Evolutionary conservation across 192 early-diverging fungal genomes (phyloP), one percentile per base, ranked within the genome.

Genomic region (Linnemannia elongata): DNA sequence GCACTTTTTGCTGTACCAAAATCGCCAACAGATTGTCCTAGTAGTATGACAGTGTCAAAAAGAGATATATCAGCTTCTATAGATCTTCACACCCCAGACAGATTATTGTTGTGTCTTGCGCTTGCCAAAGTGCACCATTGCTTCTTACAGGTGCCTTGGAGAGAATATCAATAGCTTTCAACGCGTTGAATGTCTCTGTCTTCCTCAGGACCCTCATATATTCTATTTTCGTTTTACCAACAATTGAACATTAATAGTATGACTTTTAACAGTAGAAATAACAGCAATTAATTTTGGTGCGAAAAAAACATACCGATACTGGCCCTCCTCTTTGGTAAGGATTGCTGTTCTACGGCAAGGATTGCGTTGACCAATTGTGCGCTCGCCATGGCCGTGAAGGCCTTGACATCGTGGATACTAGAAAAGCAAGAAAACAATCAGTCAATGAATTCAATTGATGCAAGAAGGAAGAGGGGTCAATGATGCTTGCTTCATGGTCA

Each of bases 61-160:
- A 44, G 33, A 20, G 35, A 70, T 4, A 8, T 52, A 22, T 52
- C 17, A 52, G 17, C 5, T 52, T 4, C 49, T 18, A 22, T 17
- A 52, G 49, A 52, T 52, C 4, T 18, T 52, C 3, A 3, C 49
- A 52, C 3, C 22, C 49, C 49, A 52, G 18, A 52, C 17, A 10
- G 7, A 77, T n/a, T 5, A 6, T 52, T 4, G 3, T 52, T 5
- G 49, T 52, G 18, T 0, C 20, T 52, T 52, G 20, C 49, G 2
- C 17, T 52, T 18, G 18, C 49, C 49, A 20, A 2, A 6, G 20
- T 22, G 49, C 18, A 6, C 4, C 2, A 22, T 20, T 52, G 49
- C 38, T 72, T 83, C 90, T 78, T 89, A 92, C 92, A 3, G 90
- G 90, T 39, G 90, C 92, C 60, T 88, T 85, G 41, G 89, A 88